Conservation (phyloP, 768 basidiomycete species). For the Mycena pura region DNA sequence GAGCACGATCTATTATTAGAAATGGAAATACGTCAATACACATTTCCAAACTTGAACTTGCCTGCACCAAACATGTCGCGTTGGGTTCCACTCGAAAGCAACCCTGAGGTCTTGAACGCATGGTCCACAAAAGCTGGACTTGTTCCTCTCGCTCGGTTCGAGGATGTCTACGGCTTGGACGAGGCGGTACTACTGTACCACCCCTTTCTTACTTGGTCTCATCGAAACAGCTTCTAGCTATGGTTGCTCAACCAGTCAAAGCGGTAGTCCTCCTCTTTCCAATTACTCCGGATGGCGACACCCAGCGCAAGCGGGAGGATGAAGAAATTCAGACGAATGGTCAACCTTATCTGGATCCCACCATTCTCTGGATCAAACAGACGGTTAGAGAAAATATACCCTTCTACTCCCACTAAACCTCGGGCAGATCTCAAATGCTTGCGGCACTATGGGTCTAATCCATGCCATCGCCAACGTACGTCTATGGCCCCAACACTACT, state of each 20-base stretch:
- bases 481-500: neutral
- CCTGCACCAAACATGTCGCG: constrained; percentile 27
- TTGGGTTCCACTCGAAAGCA: constrained; percentile 87
- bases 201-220: neutral
- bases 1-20: no score
- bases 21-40: no score
- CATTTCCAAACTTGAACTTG: neutral
- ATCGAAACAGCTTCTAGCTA: constrained; percentile 60
- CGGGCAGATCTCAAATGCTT: constrained; percentile 86
- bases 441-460: constrained; percentile 87
- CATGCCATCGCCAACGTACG: constrained; percentile 85
- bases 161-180: constrained; percentile 79
- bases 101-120: constrained; percentile 66
- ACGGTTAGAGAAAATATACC: constrained; percentile 57
- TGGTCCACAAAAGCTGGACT: constrained; percentile 79
- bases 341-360: constrained; percentile 58
- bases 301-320: constrained; percentile 66
- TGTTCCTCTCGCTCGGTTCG: constrained; percentile 57
- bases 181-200: constrained; percentile 52
- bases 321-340: constrained; percentile 53
- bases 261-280: constrained; percentile 91
- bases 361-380: constrained; percentile 89
- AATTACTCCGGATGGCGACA: constrained; percentile 55
- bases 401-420: neutral
- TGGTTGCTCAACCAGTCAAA: constrained; percentile 78